Evolutionary conservation across 2,329 filamentous ascomycete species (phyloP), one percentile per base, ranked within the genome.

Genomic region (Penicillium sp.): DNA sequence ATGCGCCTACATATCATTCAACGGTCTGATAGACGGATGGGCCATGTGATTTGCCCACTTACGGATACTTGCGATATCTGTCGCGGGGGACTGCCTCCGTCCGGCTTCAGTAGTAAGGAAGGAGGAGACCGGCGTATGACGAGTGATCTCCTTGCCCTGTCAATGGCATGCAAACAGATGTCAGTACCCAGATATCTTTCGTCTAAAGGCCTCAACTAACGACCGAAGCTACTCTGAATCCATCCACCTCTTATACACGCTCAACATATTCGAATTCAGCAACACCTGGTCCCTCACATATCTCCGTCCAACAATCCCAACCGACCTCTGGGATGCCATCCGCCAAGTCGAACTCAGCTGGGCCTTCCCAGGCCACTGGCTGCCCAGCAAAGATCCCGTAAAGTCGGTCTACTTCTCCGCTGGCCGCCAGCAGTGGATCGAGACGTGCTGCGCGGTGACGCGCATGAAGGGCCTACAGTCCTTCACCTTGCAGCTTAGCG

Each of bases 241-340:
- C 1, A 74, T 75, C 47, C 64, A 71, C 54, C 63, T 75, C 30
- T 69, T 78, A 23, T 78, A 78, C 64, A 70, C 70, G 5, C 66
- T 69, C 49, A 76, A 74, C 61, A 73, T 66, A 47, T 75, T 78
- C 63, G 73, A 77, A 61, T 78, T 78, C 66, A 77, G 75, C 65
- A 78, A 74, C 56, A 76, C 76, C 60, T 78, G 76, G 76, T 72
- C 75, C 30, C 71, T 78, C 6, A 69, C 76, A 0, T 78, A 78
- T 57, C 68, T 78, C 15, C 75, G 67, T 19, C 74, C 74, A 6
- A 77, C 76, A 9, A 65, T 77, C 41, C 74, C 71, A 5, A 4
- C 58, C 2, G 67, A 72, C 3, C 64, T 68, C 48, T 76, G 72
- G 70, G 63, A 71, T 35, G 65, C 62, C 3, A 76, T 78, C 55